Evolutionary conservation across 441 rosid genomes (phyloP).

Genomic region (Cnidoscolus chayamansa): DNA sequence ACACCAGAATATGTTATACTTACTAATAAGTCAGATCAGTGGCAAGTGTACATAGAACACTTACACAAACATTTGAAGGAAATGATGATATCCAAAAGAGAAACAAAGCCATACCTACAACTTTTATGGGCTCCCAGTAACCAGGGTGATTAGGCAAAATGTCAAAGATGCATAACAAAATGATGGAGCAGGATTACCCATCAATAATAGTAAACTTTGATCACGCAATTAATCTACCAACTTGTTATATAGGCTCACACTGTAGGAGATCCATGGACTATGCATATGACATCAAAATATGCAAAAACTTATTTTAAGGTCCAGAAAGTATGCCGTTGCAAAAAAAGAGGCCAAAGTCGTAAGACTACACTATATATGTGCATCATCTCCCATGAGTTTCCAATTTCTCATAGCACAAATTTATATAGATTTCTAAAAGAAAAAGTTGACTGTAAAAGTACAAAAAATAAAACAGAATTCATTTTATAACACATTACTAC

Average conservation of each 20-base stretch:
- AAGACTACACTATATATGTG: not conserved
- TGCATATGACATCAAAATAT: not conserved
- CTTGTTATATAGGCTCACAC: not conserved
- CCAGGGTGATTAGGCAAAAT: not conserved
- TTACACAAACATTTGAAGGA: not conserved
- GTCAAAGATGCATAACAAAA: constrained; percentile 2
- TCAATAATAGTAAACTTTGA: not conserved
- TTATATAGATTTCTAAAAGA: not conserved
- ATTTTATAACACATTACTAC: not conserved
- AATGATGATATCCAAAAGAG: not conserved
- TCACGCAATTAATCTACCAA: not conserved
- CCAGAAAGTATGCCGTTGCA: not conserved
- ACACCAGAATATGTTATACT: constrained; percentile 10
- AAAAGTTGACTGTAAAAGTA: not conserved
- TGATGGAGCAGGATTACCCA: constrained; percentile 2
- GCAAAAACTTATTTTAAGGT: not conserved
- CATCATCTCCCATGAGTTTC: not conserved
- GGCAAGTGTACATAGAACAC: constrained; percentile 4
- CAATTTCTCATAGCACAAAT: not conserved
- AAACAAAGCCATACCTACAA: not conserved
- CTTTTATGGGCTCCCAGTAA: not conserved
- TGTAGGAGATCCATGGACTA: not conserved
- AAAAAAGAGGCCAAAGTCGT: not conserved
- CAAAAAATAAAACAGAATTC: not conserved
- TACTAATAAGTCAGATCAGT: not conserved